Conservation (phyloP, 1,284 basidiomycete species). For the Wallemia ichthyophaga region DNA sequence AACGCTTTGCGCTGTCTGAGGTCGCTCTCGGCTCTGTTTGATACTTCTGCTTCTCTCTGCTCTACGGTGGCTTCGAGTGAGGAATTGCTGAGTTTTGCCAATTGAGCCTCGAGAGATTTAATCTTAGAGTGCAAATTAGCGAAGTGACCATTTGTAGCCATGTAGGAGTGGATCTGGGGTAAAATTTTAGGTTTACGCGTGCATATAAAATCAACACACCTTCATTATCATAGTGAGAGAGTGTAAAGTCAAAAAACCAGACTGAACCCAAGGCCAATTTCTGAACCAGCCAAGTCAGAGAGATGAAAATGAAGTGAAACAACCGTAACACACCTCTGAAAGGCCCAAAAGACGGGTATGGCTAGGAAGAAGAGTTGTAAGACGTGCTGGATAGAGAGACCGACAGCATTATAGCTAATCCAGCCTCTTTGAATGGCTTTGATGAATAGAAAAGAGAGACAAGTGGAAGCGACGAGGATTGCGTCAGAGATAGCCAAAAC, state of each 20-base stretch:
- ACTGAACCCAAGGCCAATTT: slow-evolving; percentile 77
- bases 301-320: background rate
- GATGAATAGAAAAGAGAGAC: slow-evolving; percentile 49
- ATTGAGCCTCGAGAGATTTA: slow-evolving; percentile 11
- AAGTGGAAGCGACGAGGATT: slow-evolving; percentile 43
- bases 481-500: slow-evolving; percentile 59
- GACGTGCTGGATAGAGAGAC: slow-evolving; percentile 41
- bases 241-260: slow-evolving; percentile 80
- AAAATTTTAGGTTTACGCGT: slow-evolving; percentile 2
- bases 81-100: slow-evolving; percentile 7
- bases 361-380: slow-evolving; percentile 40
- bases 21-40: background rate
- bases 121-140: slow-evolving; percentile 21
- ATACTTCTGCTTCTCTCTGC: background rate
- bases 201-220: slow-evolving; percentile 6
- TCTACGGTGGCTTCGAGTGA: background rate
- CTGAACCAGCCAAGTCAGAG: background rate
- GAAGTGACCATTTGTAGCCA: slow-evolving; percentile 61
- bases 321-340: slow-evolving; percentile 24
- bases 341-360: slow-evolving; percentile 50
- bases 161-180: slow-evolving; percentile 51
- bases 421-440: slow-evolving; percentile 40
- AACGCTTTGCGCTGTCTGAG: background rate
- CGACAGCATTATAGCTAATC: slow-evolving; percentile 45
- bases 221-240: slow-evolving; percentile 79